phyloP scores from a whole-genome alignment of 2,329 filamentous ascomycete genomes.

The Trichoderma koningiopsis region DNA sequence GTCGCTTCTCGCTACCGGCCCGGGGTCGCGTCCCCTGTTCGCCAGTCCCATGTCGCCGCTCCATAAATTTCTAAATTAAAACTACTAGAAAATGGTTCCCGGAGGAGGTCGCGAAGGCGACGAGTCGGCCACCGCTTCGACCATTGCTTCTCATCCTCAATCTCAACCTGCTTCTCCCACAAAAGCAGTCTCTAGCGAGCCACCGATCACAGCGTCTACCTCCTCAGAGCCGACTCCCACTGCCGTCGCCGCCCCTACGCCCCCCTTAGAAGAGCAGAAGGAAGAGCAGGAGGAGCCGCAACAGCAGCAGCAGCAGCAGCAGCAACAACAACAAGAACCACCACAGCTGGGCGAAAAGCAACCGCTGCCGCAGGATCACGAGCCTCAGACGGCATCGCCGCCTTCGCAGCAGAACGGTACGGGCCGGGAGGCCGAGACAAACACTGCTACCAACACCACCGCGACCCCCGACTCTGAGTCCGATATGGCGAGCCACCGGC shows the following conservation, averaged over 20 bases:
- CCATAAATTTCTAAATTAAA: slow-evolving; percentile 44
- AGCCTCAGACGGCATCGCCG: slow-evolving; percentile 4
- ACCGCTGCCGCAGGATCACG: slow-evolving; percentile 5
- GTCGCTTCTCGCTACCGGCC: slow-evolving; percentile 33
- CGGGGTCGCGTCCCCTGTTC: slow-evolving; percentile 35
- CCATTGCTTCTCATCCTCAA: slow-evolving; percentile 27
- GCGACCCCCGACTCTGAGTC: slow-evolving; percentile 24
- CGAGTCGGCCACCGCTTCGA: slow-evolving; percentile 24
- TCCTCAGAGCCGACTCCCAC: slow-evolving; percentile 22
- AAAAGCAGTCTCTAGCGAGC: slow-evolving; percentile 25
- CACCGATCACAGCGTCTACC: neutral
- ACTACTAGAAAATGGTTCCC: slow-evolving; percentile 31
- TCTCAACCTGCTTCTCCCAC: slow-evolving; percentile 28
- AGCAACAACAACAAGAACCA: slow-evolving; percentile 19
- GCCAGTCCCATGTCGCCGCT: slow-evolving; percentile 37
- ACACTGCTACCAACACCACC: slow-evolving; percentile 22
- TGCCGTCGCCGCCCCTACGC: slow-evolving; percentile 25
- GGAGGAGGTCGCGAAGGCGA: slow-evolving; percentile 29
- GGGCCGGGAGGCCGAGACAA: slow-evolving; percentile 36
- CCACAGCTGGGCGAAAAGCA: slow-evolving; percentile 25
- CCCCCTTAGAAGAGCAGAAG: slow-evolving; percentile 9
- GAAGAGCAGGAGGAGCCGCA: slow-evolving; percentile 12
- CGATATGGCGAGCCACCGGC: slow-evolving; percentile 41
- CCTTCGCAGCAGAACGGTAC: slow-evolving; percentile 39
- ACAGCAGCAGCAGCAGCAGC: slow-evolving; percentile 24